Percentiles rank a stretch among this genome's conserved stretches.
Evolutionary conservation across 352 stramenopile species (phyloP).

Genomic region (Stramenopiles sp.): DNA sequence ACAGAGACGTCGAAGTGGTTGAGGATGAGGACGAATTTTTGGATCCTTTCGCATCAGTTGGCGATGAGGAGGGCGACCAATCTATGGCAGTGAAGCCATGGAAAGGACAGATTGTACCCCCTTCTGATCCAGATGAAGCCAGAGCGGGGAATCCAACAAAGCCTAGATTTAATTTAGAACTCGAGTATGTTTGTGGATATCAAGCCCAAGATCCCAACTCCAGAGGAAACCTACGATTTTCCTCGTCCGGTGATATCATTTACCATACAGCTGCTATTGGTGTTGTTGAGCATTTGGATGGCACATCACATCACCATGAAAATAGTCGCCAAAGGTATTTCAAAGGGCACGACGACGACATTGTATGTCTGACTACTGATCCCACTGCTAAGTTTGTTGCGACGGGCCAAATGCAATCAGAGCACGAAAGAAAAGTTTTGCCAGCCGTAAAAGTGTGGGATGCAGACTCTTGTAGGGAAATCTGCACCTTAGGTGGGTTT

Average conservation of each 20-base stretch:
- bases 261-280: not conserved
- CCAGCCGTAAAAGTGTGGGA: not conserved
- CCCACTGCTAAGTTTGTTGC: not conserved
- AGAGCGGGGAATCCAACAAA: not conserved
- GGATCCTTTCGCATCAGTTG: not conserved
- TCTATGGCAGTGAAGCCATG: conserved; percentile 73
- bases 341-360: not conserved
- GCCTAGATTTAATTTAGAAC: not conserved
- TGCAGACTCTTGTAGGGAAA: not conserved
- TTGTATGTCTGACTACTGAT: not conserved
- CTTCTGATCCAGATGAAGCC: conserved; percentile 13
- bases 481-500: not conserved
- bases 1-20: not conserved
- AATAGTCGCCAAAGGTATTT: conserved; percentile 3
- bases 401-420: not conserved
- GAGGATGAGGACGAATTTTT: not conserved
- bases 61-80: not conserved
- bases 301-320: not conserved
- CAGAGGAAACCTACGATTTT: not conserved
- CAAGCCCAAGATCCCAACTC: not conserved
- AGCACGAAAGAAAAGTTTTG: not conserved
- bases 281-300: not conserved
- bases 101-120: conserved; percentile 48
- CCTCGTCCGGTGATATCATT: not conserved
- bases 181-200: not conserved